These are phyloP conservation scores for Podila clonocystis DNA, from an alignment of 192 early-diverging fungal genomes.

Conservation along the genomic window DNA sequence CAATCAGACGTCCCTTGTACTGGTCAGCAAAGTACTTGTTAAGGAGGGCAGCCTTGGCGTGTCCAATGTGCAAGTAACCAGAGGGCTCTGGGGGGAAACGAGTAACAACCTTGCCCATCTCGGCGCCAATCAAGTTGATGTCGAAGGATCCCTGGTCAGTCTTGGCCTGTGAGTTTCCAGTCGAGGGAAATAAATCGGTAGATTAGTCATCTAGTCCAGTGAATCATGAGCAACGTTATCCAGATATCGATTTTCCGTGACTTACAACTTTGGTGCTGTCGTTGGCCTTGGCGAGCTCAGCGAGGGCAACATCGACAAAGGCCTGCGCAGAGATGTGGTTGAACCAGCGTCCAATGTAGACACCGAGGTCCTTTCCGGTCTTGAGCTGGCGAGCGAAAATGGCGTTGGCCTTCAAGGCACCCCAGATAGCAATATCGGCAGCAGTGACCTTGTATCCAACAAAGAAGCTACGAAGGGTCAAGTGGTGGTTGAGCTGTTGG, in stretches of 20 bases:
- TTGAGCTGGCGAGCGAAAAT: constrained; percentile 87
- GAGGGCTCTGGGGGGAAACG: constrained; percentile 99
- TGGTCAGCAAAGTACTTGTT: constrained; percentile 96
- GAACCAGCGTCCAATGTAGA: constrained; percentile 86
- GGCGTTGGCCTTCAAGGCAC: constrained; percentile 77
- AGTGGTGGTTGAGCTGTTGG: constrained; percentile 79
- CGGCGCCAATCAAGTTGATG: constrained; percentile 83
- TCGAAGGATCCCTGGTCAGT: constrained; percentile 88
- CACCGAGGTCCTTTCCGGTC: constrained; percentile 73
- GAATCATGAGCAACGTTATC: too few relatives aligned
- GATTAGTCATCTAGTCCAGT: neutral
- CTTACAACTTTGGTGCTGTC: constrained; percentile 59
- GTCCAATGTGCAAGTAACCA: constrained; percentile 99
- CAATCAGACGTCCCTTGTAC: constrained; percentile 92
- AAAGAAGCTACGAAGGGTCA: constrained; percentile 84
- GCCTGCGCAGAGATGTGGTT: constrained; percentile 71
- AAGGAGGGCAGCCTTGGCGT: constrained; percentile 97
- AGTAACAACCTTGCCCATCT: constrained; percentile 91
- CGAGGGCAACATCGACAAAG: constrained; percentile 60
- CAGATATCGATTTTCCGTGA: neutral
- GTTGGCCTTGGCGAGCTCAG: constrained; percentile 56
- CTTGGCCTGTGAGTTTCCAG: constrained; percentile 44
- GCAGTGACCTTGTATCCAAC: constrained; percentile 79
- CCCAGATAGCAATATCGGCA: constrained; percentile 91
- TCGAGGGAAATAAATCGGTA: neutral